Evolutionary conservation across 768 basidiomycete species (phyloP).

Genomic region (Rossbeevera mucosa): DNA sequence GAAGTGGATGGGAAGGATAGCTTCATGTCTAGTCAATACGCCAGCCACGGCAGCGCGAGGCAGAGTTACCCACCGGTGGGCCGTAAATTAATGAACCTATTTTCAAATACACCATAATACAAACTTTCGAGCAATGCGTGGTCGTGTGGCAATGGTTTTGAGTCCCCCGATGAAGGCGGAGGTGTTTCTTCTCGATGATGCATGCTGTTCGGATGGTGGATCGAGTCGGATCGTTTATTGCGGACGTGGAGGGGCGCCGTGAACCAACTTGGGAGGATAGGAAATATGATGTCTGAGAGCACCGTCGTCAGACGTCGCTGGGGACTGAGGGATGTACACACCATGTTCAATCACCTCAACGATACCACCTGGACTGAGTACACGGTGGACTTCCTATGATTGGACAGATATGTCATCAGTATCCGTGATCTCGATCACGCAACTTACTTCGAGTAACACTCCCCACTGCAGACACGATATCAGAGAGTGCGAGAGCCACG

Average conservation of each 20-base stretch:
- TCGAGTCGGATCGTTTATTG: slow-evolving; percentile 43
- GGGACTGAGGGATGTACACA: slow-evolving; percentile 24
- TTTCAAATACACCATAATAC: slow-evolving; percentile 61
- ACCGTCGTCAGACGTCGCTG: background rate
- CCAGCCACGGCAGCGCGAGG: background rate
- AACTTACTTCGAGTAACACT: slow-evolving; percentile 54
- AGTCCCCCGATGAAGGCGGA: slow-evolving; percentile 29
- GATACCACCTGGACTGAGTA: slow-evolving; percentile 64
- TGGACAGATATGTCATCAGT: slow-evolving; percentile 5
- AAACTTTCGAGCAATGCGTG: slow-evolving; percentile 68
- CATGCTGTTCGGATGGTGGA: slow-evolving; percentile 48
- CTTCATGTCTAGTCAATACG: slow-evolving; percentile 32
- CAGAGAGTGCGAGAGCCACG: background rate
- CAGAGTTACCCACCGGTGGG: slow-evolving; percentile 52
- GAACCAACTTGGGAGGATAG: slow-evolving; percentile 73
- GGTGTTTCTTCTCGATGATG: slow-evolving; percentile 32
- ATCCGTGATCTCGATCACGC: background rate
- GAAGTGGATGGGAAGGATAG: slow-evolving; percentile 64
- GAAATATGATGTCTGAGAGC: slow-evolving; percentile 64
- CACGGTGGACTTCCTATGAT: slow-evolving; percentile 65
- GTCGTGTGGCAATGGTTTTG: slow-evolving; percentile 48
- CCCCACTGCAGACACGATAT: slow-evolving; percentile 49
- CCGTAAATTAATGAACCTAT: slow-evolving; percentile 65
- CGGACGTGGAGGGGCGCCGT: slow-evolving; percentile 61
- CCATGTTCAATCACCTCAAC: slow-evolving; percentile 75